Evolutionary conservation across 1,284 basidiomycete genomes (phyloP).

Genomic region (Clitocybe nebularis): DNA sequence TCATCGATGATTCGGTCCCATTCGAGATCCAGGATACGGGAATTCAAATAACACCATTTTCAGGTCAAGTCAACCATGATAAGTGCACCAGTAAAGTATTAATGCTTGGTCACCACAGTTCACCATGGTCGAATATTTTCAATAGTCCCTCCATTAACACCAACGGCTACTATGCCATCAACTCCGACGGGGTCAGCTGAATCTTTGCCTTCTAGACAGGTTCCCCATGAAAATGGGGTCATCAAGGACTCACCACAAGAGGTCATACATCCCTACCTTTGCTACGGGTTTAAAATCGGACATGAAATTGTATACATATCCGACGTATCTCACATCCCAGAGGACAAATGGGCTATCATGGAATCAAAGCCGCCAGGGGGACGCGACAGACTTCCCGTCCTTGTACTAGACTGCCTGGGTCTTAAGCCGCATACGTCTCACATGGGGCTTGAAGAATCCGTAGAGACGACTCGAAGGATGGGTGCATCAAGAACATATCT

Average conservation of each 20-base stretch:
- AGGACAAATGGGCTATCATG: conserved; percentile 58
- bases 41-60: conserved; percentile 62
- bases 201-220: conserved; percentile 12
- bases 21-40: conserved; percentile 66
- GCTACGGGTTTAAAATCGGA: conserved; percentile 72
- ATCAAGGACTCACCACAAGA: conserved; percentile 19
- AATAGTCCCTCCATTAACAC: conserved; percentile 37
- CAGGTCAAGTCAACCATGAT: conserved; percentile 36
- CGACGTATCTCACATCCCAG: conserved; percentile 72
- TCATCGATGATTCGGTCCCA: conserved; percentile 59
- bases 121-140: conserved; percentile 64
- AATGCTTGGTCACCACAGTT: conserved; percentile 31
- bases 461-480: conserved; percentile 50
- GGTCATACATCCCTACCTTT: conserved; percentile 59
- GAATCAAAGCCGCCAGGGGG: conserved; percentile 21
- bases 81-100: background rate
- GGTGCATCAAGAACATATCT: conserved; percentile 61
- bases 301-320: conserved; percentile 66
- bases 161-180: conserved; percentile 37
- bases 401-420: conserved; percentile 71
- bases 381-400: conserved; percentile 39
- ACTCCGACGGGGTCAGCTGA: conserved; percentile 32
- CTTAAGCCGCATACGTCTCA: conserved; percentile 65
- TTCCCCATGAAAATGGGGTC: conserved; percentile 5
- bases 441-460: conserved; percentile 60